Evolutionary conservation across 2,329 filamentous ascomycete species (phyloP).

Genomic region (Raffaelea ambrosiae): DNA sequence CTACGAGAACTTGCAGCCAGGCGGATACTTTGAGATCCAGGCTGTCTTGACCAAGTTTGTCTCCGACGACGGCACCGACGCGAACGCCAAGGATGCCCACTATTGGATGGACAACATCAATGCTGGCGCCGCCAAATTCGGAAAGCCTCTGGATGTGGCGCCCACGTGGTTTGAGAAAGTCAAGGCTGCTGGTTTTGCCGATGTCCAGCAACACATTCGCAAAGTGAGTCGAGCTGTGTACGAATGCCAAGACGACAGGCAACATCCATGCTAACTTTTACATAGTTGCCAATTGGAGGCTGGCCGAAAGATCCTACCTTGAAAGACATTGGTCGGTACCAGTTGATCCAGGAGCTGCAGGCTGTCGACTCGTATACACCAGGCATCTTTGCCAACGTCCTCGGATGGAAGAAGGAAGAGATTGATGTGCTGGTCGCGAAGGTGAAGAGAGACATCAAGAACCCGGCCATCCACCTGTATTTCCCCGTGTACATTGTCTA

Average conservation of each 20-base stretch:
- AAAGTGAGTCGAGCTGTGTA: neutral
- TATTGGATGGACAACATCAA: constrained; percentile 1
- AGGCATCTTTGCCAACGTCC: constrained; percentile 13
- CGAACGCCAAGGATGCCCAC: neutral
- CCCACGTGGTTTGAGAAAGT: constrained; percentile 14
- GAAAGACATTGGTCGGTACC: constrained; percentile 25
- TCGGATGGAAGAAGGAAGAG: constrained; percentile 7
- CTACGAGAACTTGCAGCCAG: constrained; percentile 11
- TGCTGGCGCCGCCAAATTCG: neutral
- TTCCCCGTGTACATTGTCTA: constrained; percentile 4
- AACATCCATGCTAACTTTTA: neutral
- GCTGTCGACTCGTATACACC: constrained; percentile 2
- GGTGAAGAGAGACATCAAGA: constrained; percentile 5
- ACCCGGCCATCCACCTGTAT: constrained; percentile 9
- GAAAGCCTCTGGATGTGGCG: neutral
- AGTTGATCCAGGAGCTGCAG: neutral
- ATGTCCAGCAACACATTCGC: constrained; percentile 34
- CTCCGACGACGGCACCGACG: constrained; percentile 13
- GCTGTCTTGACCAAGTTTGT: constrained; percentile 4
- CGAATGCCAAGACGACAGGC: neutral
- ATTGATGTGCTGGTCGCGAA: constrained; percentile 7
- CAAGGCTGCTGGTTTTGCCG: constrained; percentile 37
- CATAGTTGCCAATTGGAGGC: constrained; percentile 34
- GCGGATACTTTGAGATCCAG: constrained; percentile 14
- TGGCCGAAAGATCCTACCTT: constrained; percentile 37